Evolutionary conservation across 2,329 filamentous ascomycete species (phyloP).

Genomic region (Trichophyton rubrum): DNA sequence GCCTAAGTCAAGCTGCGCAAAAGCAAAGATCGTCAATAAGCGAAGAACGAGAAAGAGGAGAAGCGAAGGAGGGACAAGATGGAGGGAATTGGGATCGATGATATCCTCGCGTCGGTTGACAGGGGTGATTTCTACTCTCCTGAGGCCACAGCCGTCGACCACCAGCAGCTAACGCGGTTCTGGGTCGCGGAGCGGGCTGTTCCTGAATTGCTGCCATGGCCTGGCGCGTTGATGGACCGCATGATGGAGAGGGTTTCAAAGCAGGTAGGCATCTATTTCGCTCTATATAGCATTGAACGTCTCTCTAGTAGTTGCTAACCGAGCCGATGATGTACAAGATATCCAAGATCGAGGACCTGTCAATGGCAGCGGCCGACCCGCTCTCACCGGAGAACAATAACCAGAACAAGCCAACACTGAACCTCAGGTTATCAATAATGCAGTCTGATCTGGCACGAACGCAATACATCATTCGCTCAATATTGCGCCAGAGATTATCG

Average conservation of each 20-base stretch:
- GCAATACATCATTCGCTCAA: slow-evolving; percentile 78
- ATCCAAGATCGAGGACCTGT: slow-evolving; percentile 53
- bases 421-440: slow-evolving; percentile 85
- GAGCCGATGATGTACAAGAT: slow-evolving; percentile 32
- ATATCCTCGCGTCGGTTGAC: slow-evolving; percentile 65
- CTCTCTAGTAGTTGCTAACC: neutral
- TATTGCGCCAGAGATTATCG: slow-evolving; percentile 69
- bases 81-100: slow-evolving; percentile 66
- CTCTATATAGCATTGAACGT: too few species aligned
- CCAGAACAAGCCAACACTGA: slow-evolving; percentile 72
- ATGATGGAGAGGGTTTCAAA: slow-evolving; percentile 58
- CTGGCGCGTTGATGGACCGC: slow-evolving; percentile 65
- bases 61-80: slow-evolving; percentile 1
- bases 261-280: slow-evolving; percentile 34
- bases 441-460: slow-evolving; percentile 93
- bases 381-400: slow-evolving; percentile 20
- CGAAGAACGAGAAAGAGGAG: neutral
- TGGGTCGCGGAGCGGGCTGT: slow-evolving; percentile 89
- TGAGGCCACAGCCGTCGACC: slow-evolving; percentile 44
- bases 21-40: too few species aligned
- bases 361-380: slow-evolving; percentile 33
- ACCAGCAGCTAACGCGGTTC: slow-evolving; percentile 77
- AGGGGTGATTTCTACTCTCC: slow-evolving; percentile 32
- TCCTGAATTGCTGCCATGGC: slow-evolving; percentile 75
- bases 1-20: neutral